phyloP scores from a whole-genome alignment of 2,329 filamentous ascomycete species.

The Orbilia brochopaga region DNA sequence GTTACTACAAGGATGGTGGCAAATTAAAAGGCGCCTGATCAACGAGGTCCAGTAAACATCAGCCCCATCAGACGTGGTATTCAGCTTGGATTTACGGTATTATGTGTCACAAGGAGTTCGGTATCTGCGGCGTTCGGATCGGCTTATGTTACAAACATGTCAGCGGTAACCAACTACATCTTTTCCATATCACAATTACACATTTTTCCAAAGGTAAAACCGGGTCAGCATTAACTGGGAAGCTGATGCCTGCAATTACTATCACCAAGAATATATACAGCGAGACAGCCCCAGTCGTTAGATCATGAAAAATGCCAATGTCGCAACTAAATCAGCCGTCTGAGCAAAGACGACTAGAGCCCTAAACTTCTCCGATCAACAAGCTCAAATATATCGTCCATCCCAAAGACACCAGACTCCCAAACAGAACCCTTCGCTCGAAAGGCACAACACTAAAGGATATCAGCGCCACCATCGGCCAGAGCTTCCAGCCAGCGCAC shows the following conservation, averaged over 20 bases:
- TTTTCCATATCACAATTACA: not conserved
- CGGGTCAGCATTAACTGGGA: not conserved
- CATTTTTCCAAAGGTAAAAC: not conserved
- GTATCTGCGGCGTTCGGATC: no score
- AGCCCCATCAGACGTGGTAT: no score
- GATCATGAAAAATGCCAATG: not conserved
- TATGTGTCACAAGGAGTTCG: not conserved
- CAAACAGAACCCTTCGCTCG: conserved; percentile 62
- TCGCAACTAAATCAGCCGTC: not conserved
- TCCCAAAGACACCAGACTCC: conserved; percentile 62
- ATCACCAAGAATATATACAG: not conserved
- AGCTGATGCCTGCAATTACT: not conserved
- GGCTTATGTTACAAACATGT: no score
- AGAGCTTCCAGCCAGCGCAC: conserved; percentile 63
- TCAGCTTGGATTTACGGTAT: not conserved
- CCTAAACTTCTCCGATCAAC: conserved; percentile 56
- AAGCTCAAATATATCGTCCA: conserved; percentile 65
- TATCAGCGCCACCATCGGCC: conserved; percentile 63
- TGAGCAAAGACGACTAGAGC: not conserved
- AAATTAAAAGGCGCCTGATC: no score
- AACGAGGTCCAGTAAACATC: no score
- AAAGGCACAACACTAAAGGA: conserved; percentile 63
- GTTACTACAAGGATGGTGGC: not conserved
- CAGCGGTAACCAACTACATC: not conserved
- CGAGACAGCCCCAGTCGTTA: not conserved